These are phyloP conservation scores for Hortaea werneckii DNA, from an alignment of 2,329 filamentous ascomycete genomes.

Conservation along the genomic window DNA sequence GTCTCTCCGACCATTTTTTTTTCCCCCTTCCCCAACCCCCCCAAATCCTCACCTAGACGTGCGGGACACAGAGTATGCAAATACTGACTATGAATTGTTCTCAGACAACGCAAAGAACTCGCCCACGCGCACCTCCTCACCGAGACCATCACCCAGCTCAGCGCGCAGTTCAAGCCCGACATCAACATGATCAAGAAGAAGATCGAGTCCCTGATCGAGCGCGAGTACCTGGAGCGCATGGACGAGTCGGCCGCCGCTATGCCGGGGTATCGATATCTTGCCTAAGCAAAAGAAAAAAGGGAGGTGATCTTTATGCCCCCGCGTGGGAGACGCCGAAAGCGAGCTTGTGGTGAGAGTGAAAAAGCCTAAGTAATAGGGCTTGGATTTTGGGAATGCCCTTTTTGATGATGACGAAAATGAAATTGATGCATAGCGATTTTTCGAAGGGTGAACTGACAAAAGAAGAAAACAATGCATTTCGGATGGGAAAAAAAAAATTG, in stretches of 20 bases:
- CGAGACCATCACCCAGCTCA: constrained; percentile 62
- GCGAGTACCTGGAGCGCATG: constrained; percentile 68
- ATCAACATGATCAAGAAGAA: constrained; percentile 68
- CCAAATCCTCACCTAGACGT: neutral
- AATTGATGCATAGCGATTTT: too few species aligned
- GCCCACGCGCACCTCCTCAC: constrained; percentile 58
- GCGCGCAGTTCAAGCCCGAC: constrained; percentile 62
- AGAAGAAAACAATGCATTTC: too few species aligned
- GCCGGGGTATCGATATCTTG: constrained; percentile 61
- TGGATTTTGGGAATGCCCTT: too few species aligned
- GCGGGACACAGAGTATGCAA: neutral
- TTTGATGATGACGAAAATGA: too few species aligned
- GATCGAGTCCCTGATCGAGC: constrained; percentile 66
- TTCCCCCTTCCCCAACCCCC: neutral
- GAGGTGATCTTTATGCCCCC: too few species aligned
- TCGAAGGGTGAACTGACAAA: too few species aligned
- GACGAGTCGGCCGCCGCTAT: constrained; percentile 45
- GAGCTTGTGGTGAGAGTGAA: too few species aligned
- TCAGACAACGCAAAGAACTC: constrained; percentile 62
- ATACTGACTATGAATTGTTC: neutral
- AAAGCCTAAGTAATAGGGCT: too few species aligned
- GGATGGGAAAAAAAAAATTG: too few species aligned
- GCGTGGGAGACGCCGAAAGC: too few species aligned
- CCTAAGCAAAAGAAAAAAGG: constrained; percentile 32
- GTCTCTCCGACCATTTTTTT: constrained; percentile 24